Percentiles rank a stretch among this genome's conserved stretches.
These are phyloP conservation scores for Suillus subaureus DNA, from an alignment of 768 basidiomycete genomes.

Conservation along the genomic window DNA sequence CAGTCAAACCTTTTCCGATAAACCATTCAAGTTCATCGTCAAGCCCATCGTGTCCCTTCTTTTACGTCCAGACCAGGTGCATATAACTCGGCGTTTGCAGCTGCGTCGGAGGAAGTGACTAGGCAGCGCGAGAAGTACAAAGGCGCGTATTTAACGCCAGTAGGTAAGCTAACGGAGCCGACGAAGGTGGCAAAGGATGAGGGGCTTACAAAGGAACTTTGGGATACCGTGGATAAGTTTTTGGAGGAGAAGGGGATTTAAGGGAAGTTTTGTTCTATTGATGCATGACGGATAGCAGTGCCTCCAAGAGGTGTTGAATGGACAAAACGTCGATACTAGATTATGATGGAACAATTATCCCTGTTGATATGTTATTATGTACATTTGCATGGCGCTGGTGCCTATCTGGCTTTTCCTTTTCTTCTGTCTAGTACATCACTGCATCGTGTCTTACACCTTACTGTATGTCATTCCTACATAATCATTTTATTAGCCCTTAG, in stretches of 20 bases:
- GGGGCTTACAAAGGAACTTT: conserved; percentile 30
- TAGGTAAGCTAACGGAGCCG: conserved; percentile 18
- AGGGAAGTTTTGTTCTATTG: background rate
- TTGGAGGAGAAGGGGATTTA: conserved; percentile 26
- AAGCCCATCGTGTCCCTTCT: conserved; percentile 22
- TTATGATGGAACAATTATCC: background rate
- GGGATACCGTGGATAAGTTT: conserved; percentile 29
- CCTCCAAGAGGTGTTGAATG: background rate
- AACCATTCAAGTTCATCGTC: conserved; percentile 20
- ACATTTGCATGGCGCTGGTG: no score
- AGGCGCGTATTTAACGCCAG: conserved; percentile 33
- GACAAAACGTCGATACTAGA: no score
- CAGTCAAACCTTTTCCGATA: conserved; percentile 24
- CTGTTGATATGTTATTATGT: background rate
- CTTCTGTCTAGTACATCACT: background rate
- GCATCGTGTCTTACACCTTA: background rate
- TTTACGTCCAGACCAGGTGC: conserved; percentile 26
- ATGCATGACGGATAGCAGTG: background rate
- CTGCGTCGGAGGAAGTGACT: conserved; percentile 27
- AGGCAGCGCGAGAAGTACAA: conserved; percentile 26
- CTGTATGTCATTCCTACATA: background rate
- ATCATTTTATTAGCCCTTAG: no score
- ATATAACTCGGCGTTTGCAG: conserved; percentile 31
- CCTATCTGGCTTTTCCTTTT: background rate
- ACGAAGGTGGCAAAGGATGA: conserved; percentile 20